Conservation (phyloP, 306 rosid species). For the Ceratonia siliqua region DNA sequence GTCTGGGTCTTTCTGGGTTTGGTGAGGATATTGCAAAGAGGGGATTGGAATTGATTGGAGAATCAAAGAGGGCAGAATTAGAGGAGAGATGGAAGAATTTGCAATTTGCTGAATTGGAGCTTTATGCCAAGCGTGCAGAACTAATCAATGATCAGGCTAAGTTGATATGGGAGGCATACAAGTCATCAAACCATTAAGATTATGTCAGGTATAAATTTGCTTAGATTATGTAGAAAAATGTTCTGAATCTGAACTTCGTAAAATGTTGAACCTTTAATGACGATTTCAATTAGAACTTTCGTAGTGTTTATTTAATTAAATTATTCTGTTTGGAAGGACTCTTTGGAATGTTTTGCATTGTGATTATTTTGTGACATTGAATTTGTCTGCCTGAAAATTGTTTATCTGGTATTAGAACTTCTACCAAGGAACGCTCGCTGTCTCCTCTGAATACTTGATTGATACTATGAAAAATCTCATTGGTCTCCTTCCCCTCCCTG, state of each 20-base stretch:
- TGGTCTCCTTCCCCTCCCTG: not conserved
- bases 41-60: constrained; percentile 38
- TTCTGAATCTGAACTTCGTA: not conserved
- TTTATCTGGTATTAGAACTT: not conserved
- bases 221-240: not conserved
- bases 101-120: constrained; percentile 46
- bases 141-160: constrained; percentile 36
- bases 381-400: not conserved
- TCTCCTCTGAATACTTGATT: no score
- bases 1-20: constrained; percentile 25
- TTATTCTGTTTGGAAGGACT: not conserved
- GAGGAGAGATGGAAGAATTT: constrained; percentile 45
- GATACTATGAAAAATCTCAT: not conserved
- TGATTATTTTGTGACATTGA: not conserved
- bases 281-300: not conserved
- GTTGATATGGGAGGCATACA: constrained; percentile 41
- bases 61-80: constrained; percentile 39
- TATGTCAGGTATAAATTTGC: not conserved
- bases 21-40: constrained; percentile 40
- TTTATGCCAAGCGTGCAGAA: constrained; percentile 35
- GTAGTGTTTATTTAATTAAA: not conserved
- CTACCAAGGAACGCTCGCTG: no score
- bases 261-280: no score
- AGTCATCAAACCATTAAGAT: constrained; percentile 27
- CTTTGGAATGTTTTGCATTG: not conserved